phyloP scores from a whole-genome alignment of 2,329 filamentous ascomycete species.

The Dothiorella sarmentorum region DNA sequence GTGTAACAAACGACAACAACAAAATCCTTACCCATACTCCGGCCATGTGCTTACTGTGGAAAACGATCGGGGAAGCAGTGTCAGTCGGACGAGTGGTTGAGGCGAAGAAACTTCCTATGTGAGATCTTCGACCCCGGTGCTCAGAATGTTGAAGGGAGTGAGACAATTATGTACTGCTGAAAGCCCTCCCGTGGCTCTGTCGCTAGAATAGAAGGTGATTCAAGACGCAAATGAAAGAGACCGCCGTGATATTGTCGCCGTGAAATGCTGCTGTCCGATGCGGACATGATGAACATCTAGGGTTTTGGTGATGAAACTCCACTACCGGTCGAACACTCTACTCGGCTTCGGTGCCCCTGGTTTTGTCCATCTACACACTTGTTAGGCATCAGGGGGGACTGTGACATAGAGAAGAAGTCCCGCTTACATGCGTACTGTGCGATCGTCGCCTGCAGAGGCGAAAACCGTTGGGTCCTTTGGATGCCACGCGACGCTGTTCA shows the following conservation, averaged over 20 bases:
- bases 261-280: constrained; percentile 3
- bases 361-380: constrained; percentile 1
- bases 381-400: background rate
- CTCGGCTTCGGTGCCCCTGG: background rate
- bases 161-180: constrained; percentile 8
- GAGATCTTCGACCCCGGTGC: background rate
- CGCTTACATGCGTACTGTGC: constrained; percentile 71
- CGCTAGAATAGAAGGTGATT: background rate
- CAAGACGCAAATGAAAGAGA: background rate
- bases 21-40: constrained; percentile 2
- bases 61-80: background rate
- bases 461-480: constrained; percentile 78
- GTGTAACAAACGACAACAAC: background rate
- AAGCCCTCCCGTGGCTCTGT: background rate
- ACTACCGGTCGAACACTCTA: constrained; percentile 9
- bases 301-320: background rate
- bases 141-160: background rate
- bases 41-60: constrained; percentile 7
- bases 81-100: background rate
- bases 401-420: background rate
- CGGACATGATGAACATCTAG: constrained; percentile 1
- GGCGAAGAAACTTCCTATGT: background rate
- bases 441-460: constrained; percentile 87
- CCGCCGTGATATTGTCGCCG: background rate
- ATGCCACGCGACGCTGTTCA: constrained; percentile 89